Conservation (phyloP, 2,329 filamentous ascomycete species). For the Macrophomina tecta region DNA sequence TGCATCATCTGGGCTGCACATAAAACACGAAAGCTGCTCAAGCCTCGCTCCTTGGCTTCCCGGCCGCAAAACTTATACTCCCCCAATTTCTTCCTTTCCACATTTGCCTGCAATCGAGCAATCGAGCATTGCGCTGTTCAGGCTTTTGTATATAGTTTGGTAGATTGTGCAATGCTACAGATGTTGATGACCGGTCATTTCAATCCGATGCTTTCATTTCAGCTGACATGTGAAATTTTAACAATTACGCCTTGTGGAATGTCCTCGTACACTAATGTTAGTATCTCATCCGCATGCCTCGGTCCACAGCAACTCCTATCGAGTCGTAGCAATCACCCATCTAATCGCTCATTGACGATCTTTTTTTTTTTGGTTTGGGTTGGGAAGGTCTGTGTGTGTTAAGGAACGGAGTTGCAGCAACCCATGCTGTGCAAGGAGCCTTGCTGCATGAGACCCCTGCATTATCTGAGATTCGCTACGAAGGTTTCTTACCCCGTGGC, state of each 20-base stretch:
- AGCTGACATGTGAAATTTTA: background rate
- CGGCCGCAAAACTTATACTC: background rate
- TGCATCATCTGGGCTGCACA: background rate
- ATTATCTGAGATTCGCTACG: background rate
- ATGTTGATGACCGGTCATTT: slow-evolving; percentile 7
- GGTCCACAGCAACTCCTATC: too few species aligned
- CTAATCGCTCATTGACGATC: too few species aligned
- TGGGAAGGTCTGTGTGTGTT: too few species aligned
- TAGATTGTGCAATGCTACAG: slow-evolving; percentile 13
- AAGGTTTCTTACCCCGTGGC: background rate
- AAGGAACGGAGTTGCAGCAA: background rate
- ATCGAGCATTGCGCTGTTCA: background rate
- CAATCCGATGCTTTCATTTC: background rate
- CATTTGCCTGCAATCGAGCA: background rate
- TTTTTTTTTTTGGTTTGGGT: too few species aligned
- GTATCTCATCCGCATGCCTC: too few species aligned
- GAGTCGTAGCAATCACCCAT: too few species aligned
- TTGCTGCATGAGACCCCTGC: background rate
- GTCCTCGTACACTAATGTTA: too few species aligned
- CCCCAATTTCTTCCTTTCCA: background rate
- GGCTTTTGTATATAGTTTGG: slow-evolving; percentile 19
- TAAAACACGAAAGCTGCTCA: background rate
- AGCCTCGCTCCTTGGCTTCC: background rate
- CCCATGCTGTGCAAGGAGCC: background rate
- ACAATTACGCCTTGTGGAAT: background rate